Evolutionary conservation across 2,329 filamentous ascomycete species (phyloP).

Genomic region (Lomentospora prolificans): DNA sequence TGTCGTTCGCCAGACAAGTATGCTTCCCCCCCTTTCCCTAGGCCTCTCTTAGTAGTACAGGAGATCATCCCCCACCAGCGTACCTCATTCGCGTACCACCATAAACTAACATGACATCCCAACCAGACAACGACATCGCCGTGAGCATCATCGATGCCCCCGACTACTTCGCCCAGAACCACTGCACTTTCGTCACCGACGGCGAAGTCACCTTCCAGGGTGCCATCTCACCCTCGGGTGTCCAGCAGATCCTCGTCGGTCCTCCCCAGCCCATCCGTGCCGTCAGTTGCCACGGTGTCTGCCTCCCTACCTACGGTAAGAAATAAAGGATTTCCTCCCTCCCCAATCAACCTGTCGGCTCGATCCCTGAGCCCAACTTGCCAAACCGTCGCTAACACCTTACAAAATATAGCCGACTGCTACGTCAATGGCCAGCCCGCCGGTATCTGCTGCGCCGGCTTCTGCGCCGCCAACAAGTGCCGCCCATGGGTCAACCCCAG

Average conservation of each 20-base stretch:
- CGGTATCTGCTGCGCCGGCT: conserved; percentile 32
- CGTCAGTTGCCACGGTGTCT: conserved; percentile 32
- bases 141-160: conserved; percentile 30
- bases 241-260: conserved; percentile 31
- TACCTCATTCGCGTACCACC: too few species aligned
- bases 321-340: conserved; percentile 10
- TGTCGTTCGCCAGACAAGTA: conserved; percentile 25
- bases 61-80: too few species aligned
- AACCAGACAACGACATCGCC: conserved; percentile 26
- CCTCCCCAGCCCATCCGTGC: conserved; percentile 32
- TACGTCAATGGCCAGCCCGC: conserved; percentile 25
- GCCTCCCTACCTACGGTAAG: conserved; percentile 28
- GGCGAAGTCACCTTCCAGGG: conserved; percentile 15
- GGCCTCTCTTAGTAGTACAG: too few species aligned
- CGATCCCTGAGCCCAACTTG: neutral
- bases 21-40: conserved; percentile 8
- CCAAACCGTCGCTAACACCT: neutral
- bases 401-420: conserved; percentile 17
- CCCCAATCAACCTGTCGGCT: neutral
- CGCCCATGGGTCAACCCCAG: conserved; percentile 20
- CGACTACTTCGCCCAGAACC: conserved; percentile 30
- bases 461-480: conserved; percentile 31
- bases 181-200: conserved; percentile 34
- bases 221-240: conserved; percentile 19
- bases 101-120: neutral